Base-by-base conservation (phyloP, 495 filamentous ascomycete species). In the Neurospora sp. region DNA sequence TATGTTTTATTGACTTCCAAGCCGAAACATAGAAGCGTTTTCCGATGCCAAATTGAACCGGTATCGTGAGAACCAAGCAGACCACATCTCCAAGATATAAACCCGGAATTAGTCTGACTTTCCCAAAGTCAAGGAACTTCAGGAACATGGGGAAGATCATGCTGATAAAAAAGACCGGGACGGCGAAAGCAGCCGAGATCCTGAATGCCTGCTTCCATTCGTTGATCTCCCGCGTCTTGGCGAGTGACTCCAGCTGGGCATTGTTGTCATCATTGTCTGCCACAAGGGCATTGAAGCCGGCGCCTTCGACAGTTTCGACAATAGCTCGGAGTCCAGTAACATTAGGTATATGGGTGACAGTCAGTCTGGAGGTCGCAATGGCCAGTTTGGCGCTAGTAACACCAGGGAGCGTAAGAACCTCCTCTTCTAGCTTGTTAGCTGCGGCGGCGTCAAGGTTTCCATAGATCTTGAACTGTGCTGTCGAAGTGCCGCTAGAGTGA, bases 1-100 rank as follows among this genome's bases (percentile, higher is more conserved):
- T 87, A 79, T 99, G 96, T 76, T 90, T 91, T 69, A 99, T 79
- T 1, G 93, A 96, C 77, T 94, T 97, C 79, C 86, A 98, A n/a
- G 94, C 94, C 20, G 92, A 93, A 44, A 91, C 77, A 79, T 98
- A 99, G 77, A 98, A 99, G 0, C 95, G 90, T 78, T 89, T 92
- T 48, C 96, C 96, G 73, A 98, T 93, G 71, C 96, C 96, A 76
- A 99, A 98, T 81, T 99, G 96, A 8, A 99, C 91, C 59, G 96
- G 96, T 70, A 96, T 88, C 4, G 96, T 98, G 38, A 98, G 87
- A 61, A 86, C 69, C 48, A 98, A 80, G 79, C 94, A 98, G 12
- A 96, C 78, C 41, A 98, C 71, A 73, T 98, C 96, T 69, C 96
- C 94, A 16, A 97, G 87, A 76, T 90, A 98, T 31, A 99, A 81